phyloP scores from a whole-genome alignment of 768 basidiomycete genomes.

The Boletus tylopilopsis region DNA sequence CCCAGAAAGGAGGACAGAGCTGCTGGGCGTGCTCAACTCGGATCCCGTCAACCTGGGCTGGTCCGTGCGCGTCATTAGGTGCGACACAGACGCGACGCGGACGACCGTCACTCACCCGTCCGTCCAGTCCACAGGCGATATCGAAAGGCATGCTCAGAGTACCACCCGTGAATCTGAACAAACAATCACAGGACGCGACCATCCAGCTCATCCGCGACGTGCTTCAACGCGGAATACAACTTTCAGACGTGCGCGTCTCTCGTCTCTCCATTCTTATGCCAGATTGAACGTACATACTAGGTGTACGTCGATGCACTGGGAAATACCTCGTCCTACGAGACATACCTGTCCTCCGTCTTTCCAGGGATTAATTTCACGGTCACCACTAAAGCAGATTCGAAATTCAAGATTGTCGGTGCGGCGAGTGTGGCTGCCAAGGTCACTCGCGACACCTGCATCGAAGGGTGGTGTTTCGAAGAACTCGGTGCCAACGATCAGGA shows the following conservation, averaged over 20 bases:
- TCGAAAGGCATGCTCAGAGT: constrained; percentile 86
- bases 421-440: constrained; percentile 99
- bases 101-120: neutral
- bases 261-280: neutral
- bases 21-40: constrained; percentile 65
- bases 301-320: constrained; percentile 96
- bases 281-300: constrained; percentile 33
- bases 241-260: constrained; percentile 60
- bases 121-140: constrained; percentile 79
- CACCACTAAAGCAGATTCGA: constrained; percentile 88
- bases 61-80: constrained; percentile 80
- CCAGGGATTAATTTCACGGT: constrained; percentile 87
- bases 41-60: constrained; percentile 72
- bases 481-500: constrained; percentile 22
- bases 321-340: constrained; percentile 79
- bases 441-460: constrained; percentile 86
- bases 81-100: neutral
- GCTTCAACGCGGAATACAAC: constrained; percentile 70
- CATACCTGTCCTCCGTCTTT: constrained; percentile 75
- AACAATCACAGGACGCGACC: constrained; percentile 87
- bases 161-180: constrained; percentile 83
- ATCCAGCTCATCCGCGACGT: constrained; percentile 83
- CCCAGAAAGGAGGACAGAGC: constrained; percentile 56
- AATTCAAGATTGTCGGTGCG: constrained; percentile 95
- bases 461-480: constrained; percentile 82